Base-by-base conservation (phyloP, 495 filamentous ascomycete genomes). In the Tuber melanosporum region DNA sequence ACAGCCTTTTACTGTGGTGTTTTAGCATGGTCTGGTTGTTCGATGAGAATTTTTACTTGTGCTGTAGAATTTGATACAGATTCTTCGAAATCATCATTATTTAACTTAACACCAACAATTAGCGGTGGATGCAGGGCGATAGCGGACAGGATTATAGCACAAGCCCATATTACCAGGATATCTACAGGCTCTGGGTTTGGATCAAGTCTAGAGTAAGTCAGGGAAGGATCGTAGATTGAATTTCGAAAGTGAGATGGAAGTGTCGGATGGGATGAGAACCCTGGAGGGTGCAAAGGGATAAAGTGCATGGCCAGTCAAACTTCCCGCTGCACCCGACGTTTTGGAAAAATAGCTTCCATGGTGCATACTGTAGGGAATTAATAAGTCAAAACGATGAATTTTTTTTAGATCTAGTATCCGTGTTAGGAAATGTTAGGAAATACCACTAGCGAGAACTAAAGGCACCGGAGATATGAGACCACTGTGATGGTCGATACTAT, bases 11-110 rank as follows among this genome's bases (percentile, higher is more conserved):
- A 49, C 78, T 76, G 57, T 76, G 78, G 77, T 66, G 26, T 79
- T 79, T 80, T 80, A 74, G 77, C 71, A 79, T 75, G 78, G 78
- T 76, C 49, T 80, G 78, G 72, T 80, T 80, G 78, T 71, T 76
- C 73, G 73, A 73, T 52, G 78, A 77, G 78, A 73, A 76, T 80
- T 74, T 66, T 66, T 66, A 66, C 77, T 74, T 80, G 78, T 80
- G 77, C 71, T 80, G 78, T 80, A 80, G 78, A 80, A 80, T 80
- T 66, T 76, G 78, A 80, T 80, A 80, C 78, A 80, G 78, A 80
- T 80, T 80, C 77, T 80, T 80, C 77, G 73, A 62, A 46, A 19
- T 66, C 26, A 36, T 36, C 32, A 62, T 5, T 62, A 62, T 36
- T 66, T 19, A 66, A 66, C 32, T 66, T 19, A 66, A 66, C 26